These are phyloP conservation scores for Terfezia boudieri DNA, from an alignment of 495 filamentous ascomycete species.

Conservation along the genomic window DNA sequence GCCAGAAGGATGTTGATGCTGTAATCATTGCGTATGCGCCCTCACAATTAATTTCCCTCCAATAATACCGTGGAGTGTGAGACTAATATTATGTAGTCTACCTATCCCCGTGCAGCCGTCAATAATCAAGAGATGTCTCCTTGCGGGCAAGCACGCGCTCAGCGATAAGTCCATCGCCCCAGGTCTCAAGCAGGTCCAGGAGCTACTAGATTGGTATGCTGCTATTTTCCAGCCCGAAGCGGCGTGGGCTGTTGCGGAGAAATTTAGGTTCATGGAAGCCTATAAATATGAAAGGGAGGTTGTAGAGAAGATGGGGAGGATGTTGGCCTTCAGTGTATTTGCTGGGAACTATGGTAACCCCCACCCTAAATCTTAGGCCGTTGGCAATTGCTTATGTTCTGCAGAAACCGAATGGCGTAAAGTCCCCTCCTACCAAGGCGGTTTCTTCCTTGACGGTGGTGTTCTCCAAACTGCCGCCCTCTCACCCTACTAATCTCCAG, in stretches of 20 bases:
- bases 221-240: slow-evolving; percentile 24
- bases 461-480: slow-evolving; percentile 45
- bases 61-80: not conserved
- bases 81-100: slow-evolving; percentile 19
- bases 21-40: slow-evolving; percentile 36
- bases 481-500: slow-evolving; percentile 34
- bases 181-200: slow-evolving; percentile 36
- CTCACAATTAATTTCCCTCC: slow-evolving; percentile 14
- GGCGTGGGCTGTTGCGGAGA: slow-evolving; percentile 50
- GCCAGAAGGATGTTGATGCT: slow-evolving; percentile 37
- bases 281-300: slow-evolving; percentile 35
- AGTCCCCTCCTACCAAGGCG: slow-evolving; percentile 46
- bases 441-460: slow-evolving; percentile 58
- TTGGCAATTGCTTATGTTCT: not conserved
- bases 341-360: slow-evolving; percentile 26
- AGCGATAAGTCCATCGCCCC: slow-evolving; percentile 66
- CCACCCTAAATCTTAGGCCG: not conserved
- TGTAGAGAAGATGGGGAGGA: slow-evolving; percentile 35
- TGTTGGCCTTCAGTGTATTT: slow-evolving; percentile 28
- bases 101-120: slow-evolving; percentile 36
- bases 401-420: slow-evolving; percentile 51
- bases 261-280: slow-evolving; percentile 42
- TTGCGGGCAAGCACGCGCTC: slow-evolving; percentile 56
- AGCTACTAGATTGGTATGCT: slow-evolving; percentile 40
- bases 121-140: slow-evolving; percentile 37